These are phyloP conservation scores for Hypoxylon sp. DNA, from an alignment of 2,329 filamentous ascomycete species.

Conservation along the genomic window DNA sequence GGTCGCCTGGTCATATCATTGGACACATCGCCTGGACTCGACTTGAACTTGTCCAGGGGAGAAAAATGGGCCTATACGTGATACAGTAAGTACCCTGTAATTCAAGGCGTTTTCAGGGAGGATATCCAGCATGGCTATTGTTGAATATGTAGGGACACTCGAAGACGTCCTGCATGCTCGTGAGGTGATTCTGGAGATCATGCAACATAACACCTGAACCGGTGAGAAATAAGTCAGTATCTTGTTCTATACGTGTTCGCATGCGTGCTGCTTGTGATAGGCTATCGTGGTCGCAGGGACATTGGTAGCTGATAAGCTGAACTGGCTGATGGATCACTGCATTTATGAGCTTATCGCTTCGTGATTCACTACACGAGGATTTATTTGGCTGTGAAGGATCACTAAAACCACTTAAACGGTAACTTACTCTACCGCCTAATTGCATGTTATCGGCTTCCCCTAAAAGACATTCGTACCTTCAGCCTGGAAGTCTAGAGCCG, in stretches of 20 bases:
- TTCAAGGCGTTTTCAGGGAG: slow-evolving; percentile 1
- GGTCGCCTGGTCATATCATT: slow-evolving; percentile 20
- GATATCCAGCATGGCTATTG: neutral
- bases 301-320: neutral
- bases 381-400: neutral
- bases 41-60: slow-evolving; percentile 16
- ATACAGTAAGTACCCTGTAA: neutral
- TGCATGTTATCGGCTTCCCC: slow-evolving; percentile 10
- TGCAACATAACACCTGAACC: slow-evolving; percentile 2
- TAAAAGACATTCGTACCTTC: slow-evolving; percentile 20
- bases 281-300: neutral
- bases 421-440: no score
- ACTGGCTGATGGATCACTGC: neutral
- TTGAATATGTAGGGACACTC: slow-evolving; percentile 2
- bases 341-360: neutral
- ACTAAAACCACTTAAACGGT: neutral
- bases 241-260: neutral
- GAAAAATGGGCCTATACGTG: slow-evolving; percentile 17
- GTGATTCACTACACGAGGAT: neutral
- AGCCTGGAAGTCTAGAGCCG: slow-evolving; percentile 8
- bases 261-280: neutral
- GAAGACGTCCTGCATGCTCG: slow-evolving; percentile 2
- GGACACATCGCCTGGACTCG: slow-evolving; percentile 20
- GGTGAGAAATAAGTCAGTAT: slow-evolving; percentile 1
- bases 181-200: slow-evolving; percentile 7